Base-by-base conservation (phyloP, 495 filamentous ascomycete species). In the Penicillium dipodomyicola region DNA sequence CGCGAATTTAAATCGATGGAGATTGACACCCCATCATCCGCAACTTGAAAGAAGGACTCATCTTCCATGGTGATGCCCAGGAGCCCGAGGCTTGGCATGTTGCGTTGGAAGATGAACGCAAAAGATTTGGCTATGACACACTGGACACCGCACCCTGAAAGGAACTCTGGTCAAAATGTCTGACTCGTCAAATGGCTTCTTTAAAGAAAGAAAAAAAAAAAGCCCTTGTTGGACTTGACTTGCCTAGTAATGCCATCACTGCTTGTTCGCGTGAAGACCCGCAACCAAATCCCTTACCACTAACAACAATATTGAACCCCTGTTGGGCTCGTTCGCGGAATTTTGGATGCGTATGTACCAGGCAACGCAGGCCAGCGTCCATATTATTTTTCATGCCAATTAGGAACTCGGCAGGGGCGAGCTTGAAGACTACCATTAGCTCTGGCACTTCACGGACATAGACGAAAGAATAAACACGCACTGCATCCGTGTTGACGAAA, bases 221-320 rank as follows among this genome's bases (percentile, higher is more conserved):
- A n/a, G n/a, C 0, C 23, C 23, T 37, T 33, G 32, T 14, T 7
- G n/a, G 14, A 15, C 50, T 47, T 52, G 14, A 41, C 57, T 30
- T 54, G 52, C 69, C 71, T 8, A 70, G 56, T 17, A 76, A 62
- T 9, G 74, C 75, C 54, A 59, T 65, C 1, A 75, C 70, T 1
- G 77, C 76, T 22, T 75, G 59, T 56, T 77, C 70, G 2, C 74
- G 71, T 0, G 74, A 77, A 11, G 71, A 76, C 5, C 77, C 77
- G 52, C 69, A 70, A 2, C 74, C 75, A 54, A 80, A 80, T 0
- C 59, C 75, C 46, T 72, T 67, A 0, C 70, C 74, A 8, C 74
- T 75, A 3, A 80, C 71, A 5, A 77, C 65, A 19, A 79, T 65
- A 44, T 70, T 69, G 50, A 64, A 65, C 0, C 72, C 75, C 20